Conservation (phyloP, 2,329 filamentous ascomycete species). For the Coccinonectria pachysandricola region DNA sequence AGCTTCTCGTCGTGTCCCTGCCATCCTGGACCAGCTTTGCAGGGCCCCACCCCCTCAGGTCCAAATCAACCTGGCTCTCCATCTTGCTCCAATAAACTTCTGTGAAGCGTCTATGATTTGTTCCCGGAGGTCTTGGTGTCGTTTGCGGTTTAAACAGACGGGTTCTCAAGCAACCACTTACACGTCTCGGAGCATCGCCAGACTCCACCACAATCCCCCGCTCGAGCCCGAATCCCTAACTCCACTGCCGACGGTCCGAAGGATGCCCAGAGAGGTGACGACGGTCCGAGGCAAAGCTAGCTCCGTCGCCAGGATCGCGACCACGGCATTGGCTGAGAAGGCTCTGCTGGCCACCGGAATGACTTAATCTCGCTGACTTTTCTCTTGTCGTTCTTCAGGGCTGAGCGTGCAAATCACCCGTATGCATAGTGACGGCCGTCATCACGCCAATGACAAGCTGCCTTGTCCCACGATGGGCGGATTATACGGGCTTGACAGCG, state of each 20-base stretch:
- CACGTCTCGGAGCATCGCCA: slow-evolving; percentile 5
- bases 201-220: slow-evolving; percentile 10
- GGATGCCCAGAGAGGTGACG: slow-evolving; percentile 14
- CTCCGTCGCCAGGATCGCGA: slow-evolving; percentile 4
- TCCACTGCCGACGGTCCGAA: slow-evolving; percentile 20
- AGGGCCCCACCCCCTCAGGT: too few species aligned
- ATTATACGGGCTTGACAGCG: too few species aligned
- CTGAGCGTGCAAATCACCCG: slow-evolving; percentile 8
- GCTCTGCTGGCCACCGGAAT: slow-evolving; percentile 11
- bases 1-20: too few species aligned
- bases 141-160: slow-evolving; percentile 9
- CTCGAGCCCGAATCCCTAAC: slow-evolving; percentile 6
- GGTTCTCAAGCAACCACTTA: slow-evolving; percentile 7
- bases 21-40: too few species aligned
- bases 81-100: too few species aligned
- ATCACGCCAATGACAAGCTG: slow-evolving; percentile 3
- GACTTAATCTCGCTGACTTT: slow-evolving; percentile 3
- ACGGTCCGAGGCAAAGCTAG: slow-evolving; percentile 19
- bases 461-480: slow-evolving; percentile 4
- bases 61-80: too few species aligned
- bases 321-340: slow-evolving; percentile 11
- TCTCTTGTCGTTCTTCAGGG: slow-evolving; percentile 1
- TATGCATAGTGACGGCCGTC: slow-evolving; percentile 9
- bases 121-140: slow-evolving; percentile 5
- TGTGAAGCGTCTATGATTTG: slow-evolving; percentile 11